Evolutionary conservation across 768 basidiomycete genomes (phyloP), one percentile per base, ranked within the genome.

Genomic region (Trametopsis cervina): DNA sequence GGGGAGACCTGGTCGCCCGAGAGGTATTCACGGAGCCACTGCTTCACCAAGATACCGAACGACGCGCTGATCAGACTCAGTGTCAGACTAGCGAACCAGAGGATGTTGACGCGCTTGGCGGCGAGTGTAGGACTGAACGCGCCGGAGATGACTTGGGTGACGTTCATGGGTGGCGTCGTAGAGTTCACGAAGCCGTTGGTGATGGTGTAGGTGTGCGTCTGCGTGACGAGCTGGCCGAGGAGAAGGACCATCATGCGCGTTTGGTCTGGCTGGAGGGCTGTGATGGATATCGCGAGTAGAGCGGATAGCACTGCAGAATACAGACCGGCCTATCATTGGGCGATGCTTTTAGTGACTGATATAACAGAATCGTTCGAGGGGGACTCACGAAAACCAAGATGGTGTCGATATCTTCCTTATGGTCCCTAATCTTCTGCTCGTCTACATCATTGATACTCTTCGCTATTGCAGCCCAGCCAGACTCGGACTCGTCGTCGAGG

Each of bases 1-100:
- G 44, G 33, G 2, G 33, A 21, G 4, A 23, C 24, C 9, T 23
- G 22, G 2, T 46, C 33, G 7, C 29, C 29, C 4, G 44, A 17
- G 35, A 46, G 44, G 21, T 46, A 46, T 23, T 46, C 46, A 15
- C 46, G 46, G 2, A 50, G 43, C 49, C 49, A 50, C 20, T 44
- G 42, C 42, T 44, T 43, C 10, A 40, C 49, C 13, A 44, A 29
- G 17, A 50, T 50, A 7, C 33, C 42, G 5, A 50, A 15, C 15
- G 49, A 44, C 6, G 49, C 49, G 15, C 41, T 50, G 7, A 27
- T 22, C 12, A 50, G 37, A 33, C 42, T 44, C 33, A 50, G 22
- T 12, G 36, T 25, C 20, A 50, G 35, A 18, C 49, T 50, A 17
- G 33, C 43, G 42, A 50, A 44, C 49, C 49, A 50, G 12, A 50